A percentile compares a stretch with the other conserved stretches of the same genome.
Evolutionary conservation across 2,329 filamentous ascomycete genomes (phyloP).

Genomic region (Penicillium sumatraense): DNA sequence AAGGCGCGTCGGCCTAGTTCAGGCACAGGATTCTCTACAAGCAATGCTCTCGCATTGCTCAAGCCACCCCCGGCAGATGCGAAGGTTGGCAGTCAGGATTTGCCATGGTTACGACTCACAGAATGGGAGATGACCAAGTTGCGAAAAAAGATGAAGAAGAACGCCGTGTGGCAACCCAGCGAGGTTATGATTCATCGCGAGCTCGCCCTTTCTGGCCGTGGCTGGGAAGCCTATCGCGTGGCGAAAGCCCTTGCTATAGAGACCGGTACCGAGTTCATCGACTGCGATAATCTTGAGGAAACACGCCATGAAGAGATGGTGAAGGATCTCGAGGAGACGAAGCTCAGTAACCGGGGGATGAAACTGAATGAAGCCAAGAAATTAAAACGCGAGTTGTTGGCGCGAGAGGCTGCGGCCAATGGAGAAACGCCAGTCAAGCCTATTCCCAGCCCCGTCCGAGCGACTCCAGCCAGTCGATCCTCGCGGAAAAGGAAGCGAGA

Average conservation of each 20-base stretch:
- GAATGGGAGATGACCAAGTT: conserved; percentile 71
- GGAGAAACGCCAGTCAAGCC: conserved; percentile 14
- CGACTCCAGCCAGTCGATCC: conserved; percentile 26
- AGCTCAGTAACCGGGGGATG: conserved; percentile 63
- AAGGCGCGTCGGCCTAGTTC: conserved; percentile 41
- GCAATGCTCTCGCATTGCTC: conserved; percentile 63
- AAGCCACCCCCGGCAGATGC: conserved; percentile 65
- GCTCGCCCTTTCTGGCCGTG: conserved; percentile 62
- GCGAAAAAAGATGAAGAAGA: conserved; percentile 73
- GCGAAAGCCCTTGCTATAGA: conserved; percentile 57
- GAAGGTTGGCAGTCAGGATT: conserved; percentile 62
- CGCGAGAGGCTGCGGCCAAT: conserved; percentile 52
- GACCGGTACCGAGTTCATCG: conserved; percentile 60
- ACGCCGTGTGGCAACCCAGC: conserved; percentile 70
- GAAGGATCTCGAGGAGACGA: conserved; percentile 51
- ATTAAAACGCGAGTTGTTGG: conserved; percentile 59
- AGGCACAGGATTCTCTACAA: conserved; percentile 55
- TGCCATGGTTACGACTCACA: conserved; percentile 67
- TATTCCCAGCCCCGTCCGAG: conserved; percentile 20
- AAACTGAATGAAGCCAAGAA: conserved; percentile 66
- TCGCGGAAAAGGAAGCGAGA: conserved; percentile 62
- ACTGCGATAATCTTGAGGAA: conserved; percentile 55
- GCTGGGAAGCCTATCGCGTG: conserved; percentile 54
- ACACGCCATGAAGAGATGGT: conserved; percentile 48
- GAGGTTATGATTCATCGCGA: conserved; percentile 70